These are phyloP conservation scores for Fraxinus anomala DNA, from an alignment of 257 asterid species.

Conservation along the genomic window DNA sequence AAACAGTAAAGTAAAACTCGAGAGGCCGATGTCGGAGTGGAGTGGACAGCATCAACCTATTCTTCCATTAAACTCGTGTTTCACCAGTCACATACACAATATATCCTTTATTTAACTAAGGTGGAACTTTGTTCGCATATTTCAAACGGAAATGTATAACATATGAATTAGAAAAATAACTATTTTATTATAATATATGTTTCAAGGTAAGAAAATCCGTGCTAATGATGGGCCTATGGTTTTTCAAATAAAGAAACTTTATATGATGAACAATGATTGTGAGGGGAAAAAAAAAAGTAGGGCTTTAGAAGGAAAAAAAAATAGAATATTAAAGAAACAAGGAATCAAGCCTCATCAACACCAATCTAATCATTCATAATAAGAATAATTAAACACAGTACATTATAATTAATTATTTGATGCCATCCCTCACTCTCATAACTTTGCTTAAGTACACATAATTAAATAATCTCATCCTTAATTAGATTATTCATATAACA, in stretches of 20 bases:
- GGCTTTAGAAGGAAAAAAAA: neutral
- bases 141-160: too few species aligned
- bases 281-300: neutral
- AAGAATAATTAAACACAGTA: constrained; percentile 15
- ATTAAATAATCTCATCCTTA: neutral
- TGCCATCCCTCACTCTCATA: constrained; percentile 24
- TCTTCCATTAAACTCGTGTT: too few species aligned
- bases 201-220: constrained; percentile 15
- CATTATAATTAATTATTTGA: constrained; percentile 10
- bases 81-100: too few species aligned
- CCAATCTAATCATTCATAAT: constrained; percentile 28
- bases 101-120: too few species aligned
- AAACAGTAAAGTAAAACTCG: too few species aligned
- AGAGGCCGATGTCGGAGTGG: too few species aligned
- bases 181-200: constrained; percentile 4
- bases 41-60: too few species aligned
- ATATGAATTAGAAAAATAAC: too few species aligned
- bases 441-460: constrained; percentile 23
- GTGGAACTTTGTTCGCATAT: too few species aligned
- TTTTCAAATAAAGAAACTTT: neutral
- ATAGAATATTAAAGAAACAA: neutral
- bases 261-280: neutral
- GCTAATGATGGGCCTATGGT: constrained; percentile 15
- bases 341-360: neutral
- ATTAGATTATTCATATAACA: constrained; percentile 30